phyloP scores from a whole-genome alignment of 805 yeast genomes.

The Candida railenensis region DNA sequence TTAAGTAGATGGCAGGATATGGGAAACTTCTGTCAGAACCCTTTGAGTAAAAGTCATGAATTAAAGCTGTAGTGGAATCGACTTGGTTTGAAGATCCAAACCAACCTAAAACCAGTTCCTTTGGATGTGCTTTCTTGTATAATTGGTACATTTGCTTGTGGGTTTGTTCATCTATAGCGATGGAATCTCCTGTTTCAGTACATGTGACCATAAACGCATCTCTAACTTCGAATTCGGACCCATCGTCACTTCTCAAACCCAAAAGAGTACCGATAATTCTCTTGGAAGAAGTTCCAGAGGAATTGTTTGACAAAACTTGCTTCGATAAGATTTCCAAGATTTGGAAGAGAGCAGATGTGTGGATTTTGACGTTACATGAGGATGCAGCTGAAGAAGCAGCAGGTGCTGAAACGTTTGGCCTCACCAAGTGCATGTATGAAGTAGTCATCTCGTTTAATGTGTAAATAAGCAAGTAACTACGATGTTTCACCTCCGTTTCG shows the following conservation, averaged over 20 bases:
- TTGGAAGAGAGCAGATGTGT: constrained; percentile 72
- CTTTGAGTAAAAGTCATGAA: constrained; percentile 77
- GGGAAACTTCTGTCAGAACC: constrained; percentile 71
- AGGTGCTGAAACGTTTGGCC: constrained; percentile 51
- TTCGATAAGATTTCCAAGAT: constrained; percentile 70
- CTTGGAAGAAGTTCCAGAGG: constrained; percentile 13
- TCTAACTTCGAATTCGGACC: constrained; percentile 67
- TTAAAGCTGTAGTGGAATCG: constrained; percentile 70
- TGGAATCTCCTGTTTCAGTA: constrained; percentile 67
- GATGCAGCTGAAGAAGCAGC: constrained; percentile 44
- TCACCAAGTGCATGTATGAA: constrained; percentile 44
- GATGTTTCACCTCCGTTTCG: background rate
- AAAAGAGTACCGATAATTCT: constrained; percentile 81
- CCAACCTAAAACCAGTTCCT: constrained; percentile 83
- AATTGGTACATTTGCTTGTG: constrained; percentile 69
- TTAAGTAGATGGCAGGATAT: constrained; percentile 74
- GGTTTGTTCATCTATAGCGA: constrained; percentile 73
- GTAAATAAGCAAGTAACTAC: background rate
- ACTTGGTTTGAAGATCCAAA: constrained; percentile 62
- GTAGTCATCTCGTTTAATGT: constrained; percentile 8
- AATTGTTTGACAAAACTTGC: constrained; percentile 36
- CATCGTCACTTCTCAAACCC: constrained; percentile 83
- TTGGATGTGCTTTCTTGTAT: constrained; percentile 76
- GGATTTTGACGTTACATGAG: constrained; percentile 56
- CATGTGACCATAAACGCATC: constrained; percentile 83